phyloP scores from a whole-genome alignment of 192 early-diverging fungal species.

The Lunasporangiospora selenospora region DNA sequence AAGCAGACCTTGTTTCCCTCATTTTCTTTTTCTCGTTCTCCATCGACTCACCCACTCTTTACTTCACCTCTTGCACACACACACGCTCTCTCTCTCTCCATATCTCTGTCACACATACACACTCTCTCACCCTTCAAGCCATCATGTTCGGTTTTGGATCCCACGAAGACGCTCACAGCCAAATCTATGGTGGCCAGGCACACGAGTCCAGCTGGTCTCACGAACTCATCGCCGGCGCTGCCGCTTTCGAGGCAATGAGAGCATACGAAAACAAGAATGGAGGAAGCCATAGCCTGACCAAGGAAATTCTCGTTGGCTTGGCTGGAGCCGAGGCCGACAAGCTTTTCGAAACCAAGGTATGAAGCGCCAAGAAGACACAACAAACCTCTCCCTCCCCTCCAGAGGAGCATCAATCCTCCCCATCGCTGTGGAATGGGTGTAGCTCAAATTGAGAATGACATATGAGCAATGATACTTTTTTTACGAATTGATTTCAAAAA shows the following conservation, averaged over 20 bases:
- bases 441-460: too few species aligned
- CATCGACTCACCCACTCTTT: too few species aligned
- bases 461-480: too few species aligned
- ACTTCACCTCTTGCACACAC: not conserved
- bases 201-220: conserved; percentile 44
- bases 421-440: too few species aligned
- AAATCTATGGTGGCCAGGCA: conserved; percentile 18
- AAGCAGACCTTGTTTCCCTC: too few species aligned
- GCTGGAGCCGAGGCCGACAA: conserved; percentile 49
- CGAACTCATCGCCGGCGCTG: conserved; percentile 56
- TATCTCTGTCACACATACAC: too few species aligned
- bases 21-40: not conserved
- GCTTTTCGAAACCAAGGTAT: conserved; percentile 49
- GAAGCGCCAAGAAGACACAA: too few species aligned
- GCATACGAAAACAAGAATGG: conserved; percentile 28
- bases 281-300: conserved; percentile 33
- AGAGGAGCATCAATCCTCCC: too few species aligned
- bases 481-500: too few species aligned
- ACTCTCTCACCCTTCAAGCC: not conserved
- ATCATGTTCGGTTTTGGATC: conserved; percentile 23
- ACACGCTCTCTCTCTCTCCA: not conserved
- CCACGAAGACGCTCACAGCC: conserved; percentile 16
- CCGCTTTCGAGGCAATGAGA: conserved; percentile 60
- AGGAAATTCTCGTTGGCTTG: conserved; percentile 49
- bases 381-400: too few species aligned